Percentiles rank a stretch among this genome's conserved stretches.
phyloP scores from a whole-genome alignment of 2,329 filamentous ascomycete genomes.

The Aspergillus sp. region DNA sequence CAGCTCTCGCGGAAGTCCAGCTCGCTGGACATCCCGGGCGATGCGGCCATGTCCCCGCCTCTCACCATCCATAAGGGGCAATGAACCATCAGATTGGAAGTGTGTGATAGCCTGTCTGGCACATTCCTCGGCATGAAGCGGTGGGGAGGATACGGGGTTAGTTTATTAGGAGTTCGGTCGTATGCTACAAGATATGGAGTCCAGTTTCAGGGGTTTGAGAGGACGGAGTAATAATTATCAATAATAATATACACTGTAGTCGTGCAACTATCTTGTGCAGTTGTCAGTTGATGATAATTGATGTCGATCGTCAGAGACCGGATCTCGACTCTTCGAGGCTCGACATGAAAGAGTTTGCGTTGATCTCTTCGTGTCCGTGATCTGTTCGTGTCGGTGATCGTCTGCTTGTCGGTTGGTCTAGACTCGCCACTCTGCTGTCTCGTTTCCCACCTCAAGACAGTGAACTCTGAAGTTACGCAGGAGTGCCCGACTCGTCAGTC shows the following conservation, averaged over 20 bases:
- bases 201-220: no score
- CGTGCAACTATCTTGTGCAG: no score
- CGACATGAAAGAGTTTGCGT: not conserved
- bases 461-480: not conserved
- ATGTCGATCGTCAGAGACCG: not conserved
- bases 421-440: not conserved
- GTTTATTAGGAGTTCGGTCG: no score
- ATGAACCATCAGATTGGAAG: slow-evolving; percentile 37
- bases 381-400: not conserved
- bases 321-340: not conserved
- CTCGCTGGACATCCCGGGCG: slow-evolving; percentile 34
- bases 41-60: slow-evolving; percentile 40
- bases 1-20: slow-evolving; percentile 37
- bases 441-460: not conserved
- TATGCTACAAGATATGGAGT: no score
- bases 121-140: not conserved
- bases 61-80: slow-evolving; percentile 37
- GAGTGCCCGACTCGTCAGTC: not conserved
- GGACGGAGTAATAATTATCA: no score
- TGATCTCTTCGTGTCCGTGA: not conserved
- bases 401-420: not conserved
- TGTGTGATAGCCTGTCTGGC: not conserved
- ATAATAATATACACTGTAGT: no score
- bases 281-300: not conserved
- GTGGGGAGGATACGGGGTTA: not conserved